Base-by-base conservation (phyloP, 768 basidiomycete species). In the Suillus decipiens region DNA sequence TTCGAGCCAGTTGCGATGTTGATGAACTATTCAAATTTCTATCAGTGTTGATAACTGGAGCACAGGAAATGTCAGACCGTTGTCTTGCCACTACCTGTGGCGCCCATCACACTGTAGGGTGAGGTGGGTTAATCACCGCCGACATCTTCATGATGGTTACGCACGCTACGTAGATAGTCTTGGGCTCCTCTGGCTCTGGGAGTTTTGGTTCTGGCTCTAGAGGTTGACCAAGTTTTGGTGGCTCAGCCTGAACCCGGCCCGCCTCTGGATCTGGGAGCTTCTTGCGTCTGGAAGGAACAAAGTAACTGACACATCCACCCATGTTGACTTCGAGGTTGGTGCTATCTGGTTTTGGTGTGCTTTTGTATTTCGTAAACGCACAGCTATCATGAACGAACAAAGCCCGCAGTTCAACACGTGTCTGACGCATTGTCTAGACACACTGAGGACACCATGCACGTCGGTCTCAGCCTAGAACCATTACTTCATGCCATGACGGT, bases 1-100 rank as follows among this genome's bases (percentile, higher is more conserved):
- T 54, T 42, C 1, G 77, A 77, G 0, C 74, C 77, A 28, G 76
- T 71, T 24, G 75, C 73, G 8, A 65, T 57, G 67, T 79, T 79
- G 70, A 79, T 76, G 66, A 79, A 78, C 78, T 79, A 41, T 62
- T 17, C 36, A 37, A 37, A 41, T 12, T 1, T 41, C 41, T 42
- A 39, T 68, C 36, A 64, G 39, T n/a, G 0, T 45, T 15, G 39
- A 24, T 17, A 42, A 28, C 51, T 17, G 7, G 19, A 14, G 8
- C 19, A 43, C 11, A 47, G 14, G 34, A 8, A 33, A 37, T 31
- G 39, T 41, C 67, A 42, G 19, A 68, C 67, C 41, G 67, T 67
- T 42, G 67, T 66, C 41, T 68, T 68, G 19, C 67, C 67, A 39
- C 62, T 68, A 17, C 67, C 67, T 10, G 67, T 68, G 50, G 60